Conservation (phyloP, 2,329 filamentous ascomycete genomes). For the Talaromyces piceae region DNA sequence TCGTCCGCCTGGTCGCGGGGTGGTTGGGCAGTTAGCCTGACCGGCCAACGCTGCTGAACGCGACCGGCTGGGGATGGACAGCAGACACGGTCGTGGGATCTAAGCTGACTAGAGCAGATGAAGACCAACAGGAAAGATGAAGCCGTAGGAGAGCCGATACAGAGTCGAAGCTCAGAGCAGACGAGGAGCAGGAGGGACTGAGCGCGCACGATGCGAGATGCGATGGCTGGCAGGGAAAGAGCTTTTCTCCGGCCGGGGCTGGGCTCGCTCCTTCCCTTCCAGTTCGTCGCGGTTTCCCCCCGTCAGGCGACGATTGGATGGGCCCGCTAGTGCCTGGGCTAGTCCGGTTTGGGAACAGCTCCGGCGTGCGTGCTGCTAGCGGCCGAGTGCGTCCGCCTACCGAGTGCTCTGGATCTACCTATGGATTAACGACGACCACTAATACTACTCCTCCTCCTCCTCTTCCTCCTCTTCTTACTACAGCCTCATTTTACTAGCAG, state of each 20-base stretch:
- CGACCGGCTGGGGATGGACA: too few relatives aligned
- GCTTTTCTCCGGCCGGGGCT: too few relatives aligned
- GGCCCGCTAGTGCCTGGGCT: background rate
- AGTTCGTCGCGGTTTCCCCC: too few relatives aligned
- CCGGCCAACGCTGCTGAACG: too few relatives aligned
- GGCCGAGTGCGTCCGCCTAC: background rate
- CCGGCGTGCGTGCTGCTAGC: background rate
- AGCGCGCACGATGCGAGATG: background rate
- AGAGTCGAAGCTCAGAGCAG: background rate
- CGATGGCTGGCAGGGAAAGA: background rate
- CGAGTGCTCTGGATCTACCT: background rate
- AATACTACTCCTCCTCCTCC: too few relatives aligned
- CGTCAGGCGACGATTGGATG: background rate
- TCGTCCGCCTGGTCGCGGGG: background rate
- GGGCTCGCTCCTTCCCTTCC: background rate
- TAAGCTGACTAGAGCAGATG: too few relatives aligned
- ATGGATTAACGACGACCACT: too few relatives aligned
- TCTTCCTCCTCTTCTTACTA: too few relatives aligned
- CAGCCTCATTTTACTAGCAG: too few relatives aligned
- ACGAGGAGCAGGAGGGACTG: background rate
- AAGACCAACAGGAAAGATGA: too few relatives aligned
- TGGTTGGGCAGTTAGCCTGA: background rate
- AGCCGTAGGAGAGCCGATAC: background rate
- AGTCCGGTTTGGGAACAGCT: background rate
- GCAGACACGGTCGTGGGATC: too few relatives aligned